phyloP scores from a whole-genome alignment of 106 monocot genomes.

The Phalaenopsis equestris region DNA sequence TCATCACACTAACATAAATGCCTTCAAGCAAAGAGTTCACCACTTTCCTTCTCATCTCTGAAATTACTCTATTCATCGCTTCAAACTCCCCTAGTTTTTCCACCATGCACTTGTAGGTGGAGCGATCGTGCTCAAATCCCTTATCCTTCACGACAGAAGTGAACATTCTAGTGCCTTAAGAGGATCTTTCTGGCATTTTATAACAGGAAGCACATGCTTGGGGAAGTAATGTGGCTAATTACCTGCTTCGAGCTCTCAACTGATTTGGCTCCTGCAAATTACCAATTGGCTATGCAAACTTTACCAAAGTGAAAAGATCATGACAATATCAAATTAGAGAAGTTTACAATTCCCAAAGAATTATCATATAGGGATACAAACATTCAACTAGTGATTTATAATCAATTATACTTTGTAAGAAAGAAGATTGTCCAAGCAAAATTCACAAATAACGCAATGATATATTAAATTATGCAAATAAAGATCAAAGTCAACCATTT shows the following conservation, averaged over 20 bases:
- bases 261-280: background rate
- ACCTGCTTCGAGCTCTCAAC: background rate
- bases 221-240: slow-evolving; percentile 53
- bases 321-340: background rate
- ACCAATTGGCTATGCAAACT: background rate
- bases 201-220: slow-evolving; percentile 45
- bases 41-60: slow-evolving; percentile 47
- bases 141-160: slow-evolving; percentile 37
- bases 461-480: background rate
- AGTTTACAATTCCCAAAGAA: too few relatives aligned
- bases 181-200: slow-evolving; percentile 56
- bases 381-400: background rate
- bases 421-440: background rate
- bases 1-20: slow-evolving; percentile 51
- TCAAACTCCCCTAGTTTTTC: slow-evolving; percentile 68
- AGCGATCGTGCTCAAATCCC: slow-evolving; percentile 44
- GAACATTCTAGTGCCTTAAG: slow-evolving; percentile 72
- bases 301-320: background rate
- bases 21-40: slow-evolving; percentile 36
- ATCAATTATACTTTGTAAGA: background rate
- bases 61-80: slow-evolving; percentile 57
- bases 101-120: slow-evolving; percentile 58
- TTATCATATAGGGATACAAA: background rate
- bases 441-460: background rate
- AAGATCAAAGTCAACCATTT: background rate